Evolutionary conservation across 164 flowering plant genomes (phyloP).

Genomic region (Houttuynia cordata): DNA sequence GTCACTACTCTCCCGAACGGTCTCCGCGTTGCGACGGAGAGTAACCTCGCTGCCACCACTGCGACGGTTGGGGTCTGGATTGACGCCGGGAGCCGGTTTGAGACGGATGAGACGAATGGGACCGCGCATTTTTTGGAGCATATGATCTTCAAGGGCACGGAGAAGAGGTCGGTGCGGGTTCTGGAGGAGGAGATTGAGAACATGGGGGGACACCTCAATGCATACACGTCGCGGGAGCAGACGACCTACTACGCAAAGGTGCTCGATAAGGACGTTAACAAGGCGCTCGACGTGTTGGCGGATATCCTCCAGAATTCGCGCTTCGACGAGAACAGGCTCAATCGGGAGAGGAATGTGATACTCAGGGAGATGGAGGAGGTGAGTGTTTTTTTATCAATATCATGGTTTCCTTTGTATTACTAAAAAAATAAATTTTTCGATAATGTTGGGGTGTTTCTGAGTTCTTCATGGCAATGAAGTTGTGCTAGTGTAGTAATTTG

Average conservation of each 20-base stretch:
- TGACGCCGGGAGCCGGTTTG: slow-evolving; percentile 42
- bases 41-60: slow-evolving; percentile 21
- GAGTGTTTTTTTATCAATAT: neutral
- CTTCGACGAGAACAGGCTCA: slow-evolving; percentile 25
- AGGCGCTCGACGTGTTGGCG: slow-evolving; percentile 28
- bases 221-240: slow-evolving; percentile 45
- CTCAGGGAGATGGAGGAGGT: slow-evolving; percentile 44
- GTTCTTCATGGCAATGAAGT: neutral
- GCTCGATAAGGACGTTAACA: slow-evolving; percentile 21
- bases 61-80: slow-evolving; percentile 55
- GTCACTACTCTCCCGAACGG: slow-evolving; percentile 41
- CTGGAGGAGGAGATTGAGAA: slow-evolving; percentile 47
- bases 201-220: slow-evolving; percentile 49
- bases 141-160: slow-evolving; percentile 47
- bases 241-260: slow-evolving; percentile 39
- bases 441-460: neutral
- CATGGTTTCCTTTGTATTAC: no score
- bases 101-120: slow-evolving; percentile 42
- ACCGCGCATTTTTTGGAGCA: slow-evolving; percentile 45
- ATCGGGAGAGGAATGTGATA: slow-evolving; percentile 30
- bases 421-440: no score
- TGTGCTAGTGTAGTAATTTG: no score
- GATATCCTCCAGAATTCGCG: slow-evolving; percentile 40
- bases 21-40: slow-evolving; percentile 43
- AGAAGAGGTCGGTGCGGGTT: slow-evolving; percentile 23